These are phyloP conservation scores for Paramecium octaurelia DNA, from an alignment of 73 alveolate species.

Conservation along the genomic window DNA sequence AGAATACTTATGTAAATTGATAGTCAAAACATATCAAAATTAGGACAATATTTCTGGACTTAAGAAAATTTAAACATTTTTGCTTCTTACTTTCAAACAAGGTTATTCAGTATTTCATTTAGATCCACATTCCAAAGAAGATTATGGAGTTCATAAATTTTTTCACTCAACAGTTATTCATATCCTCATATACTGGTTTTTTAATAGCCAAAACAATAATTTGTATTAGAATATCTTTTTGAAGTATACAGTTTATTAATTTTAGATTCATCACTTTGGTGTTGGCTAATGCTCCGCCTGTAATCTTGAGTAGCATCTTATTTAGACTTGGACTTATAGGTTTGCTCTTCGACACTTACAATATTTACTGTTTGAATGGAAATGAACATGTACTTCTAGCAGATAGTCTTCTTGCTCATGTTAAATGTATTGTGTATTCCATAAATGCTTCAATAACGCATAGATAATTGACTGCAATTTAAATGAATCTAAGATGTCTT, in stretches of 20 bases:
- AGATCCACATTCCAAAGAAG: not conserved
- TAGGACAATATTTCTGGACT: not conserved
- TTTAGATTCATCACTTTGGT: not conserved
- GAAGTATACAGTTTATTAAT: not conserved
- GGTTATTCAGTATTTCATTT: not conserved
- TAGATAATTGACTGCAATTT: not conserved
- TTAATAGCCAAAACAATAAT: not conserved
- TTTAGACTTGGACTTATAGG: constrained; percentile 6
- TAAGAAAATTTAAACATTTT: not conserved
- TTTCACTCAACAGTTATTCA: constrained; percentile 13
- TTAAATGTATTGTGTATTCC: not conserved
- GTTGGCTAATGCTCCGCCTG: not conserved
- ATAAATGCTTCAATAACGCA: not conserved
- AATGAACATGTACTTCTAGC: not conserved
- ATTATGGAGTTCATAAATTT: not conserved
- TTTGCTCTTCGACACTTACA: not conserved
- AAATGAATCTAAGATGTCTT: not conserved
- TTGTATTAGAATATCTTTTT: not conserved
- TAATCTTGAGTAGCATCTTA: not conserved
- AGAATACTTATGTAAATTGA: not conserved
- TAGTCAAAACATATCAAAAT: not conserved
- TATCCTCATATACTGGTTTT: not conserved
- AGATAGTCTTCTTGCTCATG: not conserved
- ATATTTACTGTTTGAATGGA: not conserved
- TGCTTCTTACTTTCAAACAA: not conserved